Percentiles rank a stretch among this genome's conserved stretches.
phyloP scores from a whole-genome alignment of 129 eudicot species.

The Mikania micrantha region DNA sequence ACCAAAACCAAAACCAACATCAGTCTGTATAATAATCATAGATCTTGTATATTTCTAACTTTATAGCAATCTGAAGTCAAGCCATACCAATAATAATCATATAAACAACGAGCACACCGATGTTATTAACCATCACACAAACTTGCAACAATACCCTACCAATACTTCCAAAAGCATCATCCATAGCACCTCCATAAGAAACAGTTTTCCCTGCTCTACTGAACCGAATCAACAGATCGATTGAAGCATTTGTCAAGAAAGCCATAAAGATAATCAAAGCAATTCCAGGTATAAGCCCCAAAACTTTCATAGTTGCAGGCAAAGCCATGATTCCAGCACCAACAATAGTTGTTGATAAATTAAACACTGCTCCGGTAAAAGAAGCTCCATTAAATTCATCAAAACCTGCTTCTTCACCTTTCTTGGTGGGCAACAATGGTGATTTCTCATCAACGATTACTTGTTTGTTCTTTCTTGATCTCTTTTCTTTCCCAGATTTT shows the following conservation, averaged over 20 bases:
- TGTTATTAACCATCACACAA: constrained; percentile 69
- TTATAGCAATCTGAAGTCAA: neutral
- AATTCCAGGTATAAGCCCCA: constrained; percentile 78
- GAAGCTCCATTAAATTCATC: constrained; percentile 94
- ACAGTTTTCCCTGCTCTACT: constrained; percentile 51
- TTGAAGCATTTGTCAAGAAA: constrained; percentile 64
- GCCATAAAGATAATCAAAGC: constrained; percentile 65
- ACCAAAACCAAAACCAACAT: neutral
- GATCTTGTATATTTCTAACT: neutral
- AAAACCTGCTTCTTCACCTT: constrained; percentile 64
- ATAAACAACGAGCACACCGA: constrained; percentile 78
- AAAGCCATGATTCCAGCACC: constrained; percentile 98
- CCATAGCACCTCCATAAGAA: constrained; percentile 85
- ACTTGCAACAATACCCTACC: constrained; percentile 77
- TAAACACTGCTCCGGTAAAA: constrained; percentile 71
- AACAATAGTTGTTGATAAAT: constrained; percentile 78
- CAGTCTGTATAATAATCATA: too few species aligned
- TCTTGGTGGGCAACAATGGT: constrained; percentile 76
- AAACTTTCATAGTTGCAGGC: constrained; percentile 89
- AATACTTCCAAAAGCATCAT: constrained; percentile 72
- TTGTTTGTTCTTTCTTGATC: constrained; percentile 55
- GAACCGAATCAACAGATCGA: constrained; percentile 69
- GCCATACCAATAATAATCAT: constrained; percentile 83
- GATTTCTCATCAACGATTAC: constrained; percentile 58
- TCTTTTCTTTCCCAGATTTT: constrained; percentile 48